Conservation (phyloP, 2,329 filamentous ascomycete species). For the Verticillium nubilum region DNA sequence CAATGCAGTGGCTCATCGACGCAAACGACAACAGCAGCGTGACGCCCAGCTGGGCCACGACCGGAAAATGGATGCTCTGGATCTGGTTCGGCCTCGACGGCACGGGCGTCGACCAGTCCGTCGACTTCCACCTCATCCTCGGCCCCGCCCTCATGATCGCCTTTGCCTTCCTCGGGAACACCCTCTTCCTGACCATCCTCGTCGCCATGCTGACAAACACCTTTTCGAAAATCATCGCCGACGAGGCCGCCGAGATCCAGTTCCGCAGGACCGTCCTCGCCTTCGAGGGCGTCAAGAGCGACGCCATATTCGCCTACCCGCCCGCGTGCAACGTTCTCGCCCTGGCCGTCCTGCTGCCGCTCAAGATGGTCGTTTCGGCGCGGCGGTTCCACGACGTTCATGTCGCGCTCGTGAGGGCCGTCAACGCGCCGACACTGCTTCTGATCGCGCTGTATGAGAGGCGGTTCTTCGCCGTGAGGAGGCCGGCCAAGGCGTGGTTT, state of each 20-base stretch:
- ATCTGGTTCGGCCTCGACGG: slow-evolving; percentile 88
- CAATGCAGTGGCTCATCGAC: slow-evolving; percentile 71
- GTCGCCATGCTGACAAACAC: slow-evolving; percentile 85
- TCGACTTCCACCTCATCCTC: slow-evolving; percentile 70
- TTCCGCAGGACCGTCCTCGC: slow-evolving; percentile 77
- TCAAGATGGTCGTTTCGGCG: slow-evolving; percentile 72
- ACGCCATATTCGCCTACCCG: slow-evolving; percentile 76
- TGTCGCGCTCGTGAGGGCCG: slow-evolving; percentile 65
- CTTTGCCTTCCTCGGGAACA: slow-evolving; percentile 83
- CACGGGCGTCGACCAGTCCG: slow-evolving; percentile 53
- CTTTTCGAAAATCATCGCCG: slow-evolving; percentile 70
- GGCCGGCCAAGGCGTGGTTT: slow-evolving; percentile 11
- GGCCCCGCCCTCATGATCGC: slow-evolving; percentile 76
- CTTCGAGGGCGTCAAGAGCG: slow-evolving; percentile 79
- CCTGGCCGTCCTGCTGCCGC: slow-evolving; percentile 65
- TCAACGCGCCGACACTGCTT: slow-evolving; percentile 72
- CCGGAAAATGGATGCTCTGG: slow-evolving; percentile 81
- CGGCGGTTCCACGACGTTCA: slow-evolving; percentile 91
- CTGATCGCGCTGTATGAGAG: slow-evolving; percentile 68
- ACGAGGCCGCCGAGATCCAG: slow-evolving; percentile 75
- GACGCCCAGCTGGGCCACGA: slow-evolving; percentile 50
- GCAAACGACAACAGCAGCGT: slow-evolving; percentile 40
- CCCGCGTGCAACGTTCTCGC: slow-evolving; percentile 81
- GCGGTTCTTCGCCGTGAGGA: slow-evolving; percentile 55
- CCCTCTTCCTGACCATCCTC: slow-evolving; percentile 81